Percentiles rank a stretch among this genome's conserved stretches.
These are phyloP conservation scores for Aspergillus spinulosporus DNA, from an alignment of 2,329 filamentous ascomycete genomes.

Conservation along the genomic window DNA sequence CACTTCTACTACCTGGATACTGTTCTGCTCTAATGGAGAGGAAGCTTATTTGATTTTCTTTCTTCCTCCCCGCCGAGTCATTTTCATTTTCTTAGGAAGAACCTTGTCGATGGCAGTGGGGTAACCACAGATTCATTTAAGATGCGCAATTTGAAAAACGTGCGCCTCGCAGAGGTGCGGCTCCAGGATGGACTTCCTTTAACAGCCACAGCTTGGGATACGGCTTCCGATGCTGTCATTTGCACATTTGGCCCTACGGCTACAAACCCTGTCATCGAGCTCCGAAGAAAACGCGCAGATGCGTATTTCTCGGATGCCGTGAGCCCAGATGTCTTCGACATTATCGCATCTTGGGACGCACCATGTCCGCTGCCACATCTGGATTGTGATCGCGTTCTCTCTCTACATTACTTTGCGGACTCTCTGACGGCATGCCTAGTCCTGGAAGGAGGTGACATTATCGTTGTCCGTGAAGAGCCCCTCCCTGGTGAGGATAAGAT, in stretches of 20 bases:
- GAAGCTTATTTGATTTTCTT: conserved; percentile 4
- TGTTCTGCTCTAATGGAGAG: conserved; percentile 3
- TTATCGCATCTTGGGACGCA: conserved; percentile 85
- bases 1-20: conserved; percentile 10
- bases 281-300: conserved; percentile 55
- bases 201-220: conserved; percentile 83
- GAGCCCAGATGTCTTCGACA: conserved; percentile 43
- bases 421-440: conserved; percentile 76
- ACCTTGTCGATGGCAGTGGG: conserved; percentile 37
- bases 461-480: conserved; percentile 75
- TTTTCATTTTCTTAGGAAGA: conserved; percentile 10
- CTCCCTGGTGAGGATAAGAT: conserved; percentile 71
- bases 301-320: conserved; percentile 43
- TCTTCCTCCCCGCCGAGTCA: conserved; percentile 1
- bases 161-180: conserved; percentile 67
- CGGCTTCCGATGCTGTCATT: conserved; percentile 72
- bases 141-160: conserved; percentile 88
- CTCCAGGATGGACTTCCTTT: conserved; percentile 62
- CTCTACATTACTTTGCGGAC: conserved; percentile 82
- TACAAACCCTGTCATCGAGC: conserved; percentile 69
- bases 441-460: conserved; percentile 85
- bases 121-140: conserved; percentile 36
- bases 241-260: conserved; percentile 80
- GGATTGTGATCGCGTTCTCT: conserved; percentile 71
- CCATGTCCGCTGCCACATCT: conserved; percentile 76